Evolutionary conservation across 2,329 filamentous ascomycete genomes (phyloP).

Genomic region (Bertia moriformis): DNA sequence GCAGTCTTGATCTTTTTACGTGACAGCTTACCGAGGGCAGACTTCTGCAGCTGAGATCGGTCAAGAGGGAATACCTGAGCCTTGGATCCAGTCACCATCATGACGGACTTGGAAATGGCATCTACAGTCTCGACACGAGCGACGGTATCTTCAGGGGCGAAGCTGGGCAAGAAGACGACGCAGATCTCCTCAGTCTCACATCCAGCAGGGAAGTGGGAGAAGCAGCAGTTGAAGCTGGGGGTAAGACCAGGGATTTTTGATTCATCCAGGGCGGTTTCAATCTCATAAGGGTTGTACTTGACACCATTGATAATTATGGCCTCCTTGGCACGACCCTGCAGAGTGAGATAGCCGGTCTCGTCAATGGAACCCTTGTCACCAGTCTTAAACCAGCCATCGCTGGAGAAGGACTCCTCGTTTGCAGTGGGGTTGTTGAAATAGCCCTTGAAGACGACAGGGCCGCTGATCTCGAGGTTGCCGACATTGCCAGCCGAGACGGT

Average conservation of each 20-base stretch:
- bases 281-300: conserved; percentile 19
- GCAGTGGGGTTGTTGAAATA: conserved; percentile 46
- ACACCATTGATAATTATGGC: conserved; percentile 29
- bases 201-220: conserved; percentile 2
- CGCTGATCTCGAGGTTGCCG: conserved; percentile 44
- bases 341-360: conserved; percentile 13
- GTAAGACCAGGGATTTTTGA: conserved; percentile 10
- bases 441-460: conserved; percentile 44
- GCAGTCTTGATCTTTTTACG: conserved; percentile 15
- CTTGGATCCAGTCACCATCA: conserved; percentile 7
- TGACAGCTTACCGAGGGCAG: conserved; percentile 24
- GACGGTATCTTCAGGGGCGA: conserved; percentile 8
- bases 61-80: conserved; percentile 14
- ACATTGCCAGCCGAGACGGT: conserved; percentile 10
- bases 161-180: conserved; percentile 20
- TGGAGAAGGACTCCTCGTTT: conserved; percentile 38
- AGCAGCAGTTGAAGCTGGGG: conserved; percentile 10
- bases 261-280: conserved; percentile 22
- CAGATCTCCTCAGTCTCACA: conserved; percentile 20
- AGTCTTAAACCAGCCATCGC: conserved; percentile 27
- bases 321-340: conserved; percentile 24
- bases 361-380: conserved; percentile 22
- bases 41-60: conserved; percentile 12
- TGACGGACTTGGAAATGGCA: conserved; percentile 8
- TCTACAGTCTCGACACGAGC: conserved; percentile 9